Evolutionary conservation across 2,329 filamentous ascomycete species (phyloP).

Genomic region (Penicillium verrucosum): DNA sequence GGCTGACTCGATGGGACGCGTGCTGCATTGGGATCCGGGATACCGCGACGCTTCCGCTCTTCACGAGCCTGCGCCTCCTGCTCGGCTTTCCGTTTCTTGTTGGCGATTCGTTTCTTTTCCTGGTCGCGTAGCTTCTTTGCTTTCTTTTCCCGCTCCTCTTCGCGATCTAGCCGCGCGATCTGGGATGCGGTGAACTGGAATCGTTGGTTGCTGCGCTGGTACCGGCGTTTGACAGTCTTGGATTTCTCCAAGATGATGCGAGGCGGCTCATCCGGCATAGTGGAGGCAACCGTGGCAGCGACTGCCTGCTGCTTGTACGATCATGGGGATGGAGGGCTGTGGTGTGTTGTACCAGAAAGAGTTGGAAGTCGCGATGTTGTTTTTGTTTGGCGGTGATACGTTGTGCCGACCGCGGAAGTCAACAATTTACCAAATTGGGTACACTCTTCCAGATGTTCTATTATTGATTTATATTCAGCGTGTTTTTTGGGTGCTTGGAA

Average conservation of each 20-base stretch:
- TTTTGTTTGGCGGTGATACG: slow-evolving; percentile 28
- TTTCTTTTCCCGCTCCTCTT: slow-evolving; percentile 40
- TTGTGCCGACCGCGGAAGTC: slow-evolving; percentile 27
- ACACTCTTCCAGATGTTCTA: not conserved
- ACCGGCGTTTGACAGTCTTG: slow-evolving; percentile 37
- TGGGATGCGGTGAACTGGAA: slow-evolving; percentile 36
- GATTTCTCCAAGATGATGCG: slow-evolving; percentile 40
- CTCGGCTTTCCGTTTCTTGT: slow-evolving; percentile 37
- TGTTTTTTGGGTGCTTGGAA: not conserved
- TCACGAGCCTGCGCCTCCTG: slow-evolving; percentile 35
- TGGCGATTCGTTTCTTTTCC: slow-evolving; percentile 33
- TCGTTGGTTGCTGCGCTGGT: slow-evolving; percentile 39
- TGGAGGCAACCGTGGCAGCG: slow-evolving; percentile 20
- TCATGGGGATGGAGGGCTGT: slow-evolving; percentile 16
- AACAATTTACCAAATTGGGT: slow-evolving; percentile 23
- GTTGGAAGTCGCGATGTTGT: not conserved
- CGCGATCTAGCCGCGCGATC: slow-evolving; percentile 40
- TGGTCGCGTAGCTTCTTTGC: slow-evolving; percentile 39
- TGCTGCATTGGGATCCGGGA: slow-evolving; percentile 32
- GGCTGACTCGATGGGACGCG: slow-evolving; percentile 37
- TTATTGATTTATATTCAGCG: not conserved
- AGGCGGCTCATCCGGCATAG: slow-evolving; percentile 31
- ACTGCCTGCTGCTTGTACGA: slow-evolving; percentile 16
- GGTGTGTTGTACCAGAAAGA: not conserved
- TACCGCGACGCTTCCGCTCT: slow-evolving; percentile 31